These are phyloP conservation scores for Boehmeria nivea DNA, from an alignment of 306 rosid species.

Conservation along the genomic window DNA sequence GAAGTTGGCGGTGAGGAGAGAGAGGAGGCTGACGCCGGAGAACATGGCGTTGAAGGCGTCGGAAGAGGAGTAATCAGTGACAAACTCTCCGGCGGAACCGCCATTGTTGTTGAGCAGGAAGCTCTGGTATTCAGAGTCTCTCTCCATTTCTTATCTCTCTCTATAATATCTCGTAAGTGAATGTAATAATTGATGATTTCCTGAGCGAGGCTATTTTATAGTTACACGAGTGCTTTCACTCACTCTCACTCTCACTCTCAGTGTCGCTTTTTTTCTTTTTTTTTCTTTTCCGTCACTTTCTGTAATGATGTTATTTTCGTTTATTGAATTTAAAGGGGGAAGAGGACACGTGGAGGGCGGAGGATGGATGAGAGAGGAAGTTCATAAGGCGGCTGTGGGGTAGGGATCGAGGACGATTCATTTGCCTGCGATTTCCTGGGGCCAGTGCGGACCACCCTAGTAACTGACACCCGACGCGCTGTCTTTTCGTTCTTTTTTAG, in stretches of 20 bases:
- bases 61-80: neutral
- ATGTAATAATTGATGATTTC: too few species aligned
- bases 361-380: conserved; percentile 1
- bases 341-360: conserved; percentile 25
- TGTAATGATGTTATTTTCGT: too few species aligned
- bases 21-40: conserved; percentile 42
- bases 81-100: too few species aligned
- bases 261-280: too few species aligned
- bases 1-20: conserved; percentile 33
- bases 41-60: conserved; percentile 43
- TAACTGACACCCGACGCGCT: neutral
- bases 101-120: neutral
- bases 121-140: too few species aligned
- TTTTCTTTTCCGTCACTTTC: too few species aligned
- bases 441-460: conserved; percentile 3
- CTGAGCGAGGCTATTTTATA: too few species aligned
- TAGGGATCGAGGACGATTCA: conserved; percentile 26
- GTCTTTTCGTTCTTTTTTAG: neutral
- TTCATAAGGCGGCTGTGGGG: conserved; percentile 12
- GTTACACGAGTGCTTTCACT: too few species aligned
- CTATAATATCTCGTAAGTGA: too few species aligned
- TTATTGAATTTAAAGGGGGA: too few species aligned
- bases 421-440: conserved; percentile 20
- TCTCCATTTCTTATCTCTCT: too few species aligned
- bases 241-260: too few species aligned